phyloP scores from a whole-genome alignment of 2,329 filamentous ascomycete genomes.

The Calonectria pseudoreteaudii region DNA sequence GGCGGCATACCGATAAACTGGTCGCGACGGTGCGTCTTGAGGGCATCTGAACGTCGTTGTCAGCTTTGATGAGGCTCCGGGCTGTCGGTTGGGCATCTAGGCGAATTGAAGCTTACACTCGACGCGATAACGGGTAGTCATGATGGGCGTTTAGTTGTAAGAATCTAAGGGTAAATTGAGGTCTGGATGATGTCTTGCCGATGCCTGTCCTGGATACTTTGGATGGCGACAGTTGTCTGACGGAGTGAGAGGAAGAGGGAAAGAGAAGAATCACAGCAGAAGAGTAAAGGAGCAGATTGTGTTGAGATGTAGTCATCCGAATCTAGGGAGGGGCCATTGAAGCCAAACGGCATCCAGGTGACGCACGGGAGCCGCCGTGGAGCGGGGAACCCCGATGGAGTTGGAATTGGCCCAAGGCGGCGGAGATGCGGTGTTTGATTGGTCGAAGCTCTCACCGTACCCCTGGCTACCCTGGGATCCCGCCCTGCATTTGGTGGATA shows the following conservation, averaged over 20 bases:
- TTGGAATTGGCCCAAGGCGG: slow-evolving; percentile 35
- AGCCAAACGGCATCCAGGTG: slow-evolving; percentile 28
- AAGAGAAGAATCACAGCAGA: not conserved
- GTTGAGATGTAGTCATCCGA: slow-evolving; percentile 32
- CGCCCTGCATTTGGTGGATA: slow-evolving; percentile 26
- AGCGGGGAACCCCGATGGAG: slow-evolving; percentile 39
- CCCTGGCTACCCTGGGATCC: slow-evolving; percentile 30
- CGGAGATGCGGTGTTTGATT: slow-evolving; percentile 23
- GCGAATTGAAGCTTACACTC: slow-evolving; percentile 70
- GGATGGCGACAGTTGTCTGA: not conserved
- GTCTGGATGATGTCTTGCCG: not conserved
- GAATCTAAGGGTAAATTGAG: not conserved
- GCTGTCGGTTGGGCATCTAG: slow-evolving; percentile 4
- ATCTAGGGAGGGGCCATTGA: slow-evolving; percentile 11
- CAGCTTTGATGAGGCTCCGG: slow-evolving; percentile 26
- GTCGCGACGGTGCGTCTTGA: slow-evolving; percentile 89
- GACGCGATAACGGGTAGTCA: slow-evolving; percentile 76
- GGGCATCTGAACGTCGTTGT: slow-evolving; percentile 61
- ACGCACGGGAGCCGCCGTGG: slow-evolving; percentile 39
- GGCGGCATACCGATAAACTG: slow-evolving; percentile 78
- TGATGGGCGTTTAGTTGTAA: slow-evolving; percentile 42
- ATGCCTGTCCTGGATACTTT: not conserved
- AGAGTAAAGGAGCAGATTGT: slow-evolving; percentile 26
- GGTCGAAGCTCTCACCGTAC: slow-evolving; percentile 23
- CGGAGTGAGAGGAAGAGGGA: not conserved